Base-by-base conservation (phyloP, 768 basidiomycete species). In the Pleurotus platypus region DNA sequence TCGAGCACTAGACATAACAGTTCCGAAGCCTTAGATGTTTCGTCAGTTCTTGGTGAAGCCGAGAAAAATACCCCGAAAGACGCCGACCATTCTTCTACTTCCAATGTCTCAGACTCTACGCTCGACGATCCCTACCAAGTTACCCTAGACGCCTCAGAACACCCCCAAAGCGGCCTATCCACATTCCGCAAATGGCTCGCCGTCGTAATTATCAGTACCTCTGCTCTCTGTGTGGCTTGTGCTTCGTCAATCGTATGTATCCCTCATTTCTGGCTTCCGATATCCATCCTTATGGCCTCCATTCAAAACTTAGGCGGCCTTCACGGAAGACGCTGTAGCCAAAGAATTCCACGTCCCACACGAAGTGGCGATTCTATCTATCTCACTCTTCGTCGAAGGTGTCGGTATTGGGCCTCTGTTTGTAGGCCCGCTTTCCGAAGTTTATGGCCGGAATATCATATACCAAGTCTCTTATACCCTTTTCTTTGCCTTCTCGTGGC, bases 371-470 rank as follows among this genome's bases (percentile, higher is more conserved):
- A 77, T 84, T 35, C 70, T 85, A 0, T 78, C 81, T 0, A 75
- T 87, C 15, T 82, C 82, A 40, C 64, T 84, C 0, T 87, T 79
- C 59, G 80, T 88, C 15, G 69, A 79, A 37, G 86, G 84, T 0
- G 74, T 86, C 6, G 83, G 81, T 0, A 37, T 82, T 1, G 82
- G 81, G 0, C 81, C 82, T 1, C 62, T 83, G 6, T 78, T 90
- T 46, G 73, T 80, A 43, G 81, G 86, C 4, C 78, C 81, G 0
- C 69, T 80, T 12, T 66, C 73, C 16, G 82, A 87, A 61, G 77
- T 89, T n/a, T 82, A 84, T 63, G 89, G 91, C 2, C 75, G 86
- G 46, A 84, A 82, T 56, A 66, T 77, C 43, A 78, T 91, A 11
- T 90, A 92, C 65, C 73, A 77, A 11, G 61, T 77, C 2, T 86